Evolutionary conservation across 23 red algal species (phyloP), one percentile per base, ranked within the genome.

Genomic region (Gracilaria gracilis): DNA sequence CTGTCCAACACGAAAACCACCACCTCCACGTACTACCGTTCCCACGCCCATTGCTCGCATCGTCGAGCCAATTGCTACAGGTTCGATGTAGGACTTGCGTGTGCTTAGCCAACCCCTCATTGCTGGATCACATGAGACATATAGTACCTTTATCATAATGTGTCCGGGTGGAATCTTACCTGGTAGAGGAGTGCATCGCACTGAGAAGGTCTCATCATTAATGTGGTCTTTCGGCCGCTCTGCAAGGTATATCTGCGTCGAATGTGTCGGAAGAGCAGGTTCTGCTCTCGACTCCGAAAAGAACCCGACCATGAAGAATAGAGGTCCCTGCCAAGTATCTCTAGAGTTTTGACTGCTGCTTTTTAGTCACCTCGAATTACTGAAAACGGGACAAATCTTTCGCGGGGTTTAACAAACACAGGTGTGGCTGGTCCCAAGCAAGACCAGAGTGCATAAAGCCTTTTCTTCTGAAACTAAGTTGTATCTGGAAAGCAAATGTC

Each of bases 21-120:
- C 25, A 25, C 28, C 64, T 19, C 69, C 54, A 50, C 48, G 53
- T 32, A 89, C 54, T 1, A 96, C 94, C 62, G 72, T 76, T 38
- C 86, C 94, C n/a, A 96, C 81, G 28, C 94, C 94, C 29, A 80
- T 51, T 39, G 94, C 94, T 51, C 94, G 88, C 94, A 96, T 96
- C 5, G 57, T 57, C 27, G 71, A 25, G 33, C 94, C 94, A 21
- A 90, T 67, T 49, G 44, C 66, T 31, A 93, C 88, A 15, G 94
- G 94, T 46, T 73, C 64, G 29, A 96, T 88, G 82, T 96, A 96
- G 23, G 79, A 86, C 25, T 79, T 57, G 31, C 75, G 58, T 46
- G 82, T 57, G 74, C 80, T 92, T 47, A 96, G 89, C 94, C 94
- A 96, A 37, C 85, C 88, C 27, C 94, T 72, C 94, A 92, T 91